phyloP scores from a whole-genome alignment of 164 flowering plant genomes.

The Vitis cinerea region DNA sequence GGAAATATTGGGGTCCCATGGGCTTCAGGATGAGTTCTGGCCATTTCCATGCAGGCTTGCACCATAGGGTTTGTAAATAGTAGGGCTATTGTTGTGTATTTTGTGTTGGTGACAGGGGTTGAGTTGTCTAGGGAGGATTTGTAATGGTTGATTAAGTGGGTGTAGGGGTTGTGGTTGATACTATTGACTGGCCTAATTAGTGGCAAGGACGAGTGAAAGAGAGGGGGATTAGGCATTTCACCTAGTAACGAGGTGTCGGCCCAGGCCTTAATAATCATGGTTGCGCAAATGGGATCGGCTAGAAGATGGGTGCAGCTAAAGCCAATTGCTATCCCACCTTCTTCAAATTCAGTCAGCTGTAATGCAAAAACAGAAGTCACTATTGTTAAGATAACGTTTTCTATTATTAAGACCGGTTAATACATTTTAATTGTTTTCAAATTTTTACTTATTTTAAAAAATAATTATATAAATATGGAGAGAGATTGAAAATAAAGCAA shows the following conservation, averaged over 20 bases:
- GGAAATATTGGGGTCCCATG: not conserved
- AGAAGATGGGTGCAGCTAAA: constrained; percentile 72
- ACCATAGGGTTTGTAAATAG: constrained; percentile 45
- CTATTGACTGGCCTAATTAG: constrained; percentile 15
- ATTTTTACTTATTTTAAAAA: too few relatives aligned
- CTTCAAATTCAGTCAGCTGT: constrained; percentile 73
- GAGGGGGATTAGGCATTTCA: constrained; percentile 39
- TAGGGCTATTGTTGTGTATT: constrained; percentile 39
- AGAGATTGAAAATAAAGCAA: too few relatives aligned
- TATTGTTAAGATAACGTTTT: too few relatives aligned
- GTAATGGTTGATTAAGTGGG: constrained; percentile 40
- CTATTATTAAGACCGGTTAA: too few relatives aligned
- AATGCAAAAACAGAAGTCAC: not conserved
- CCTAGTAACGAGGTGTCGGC: constrained; percentile 39
- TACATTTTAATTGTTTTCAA: too few relatives aligned
- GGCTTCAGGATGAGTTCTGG: constrained; percentile 5
- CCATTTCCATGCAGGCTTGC: constrained; percentile 39
- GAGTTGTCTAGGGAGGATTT: constrained; percentile 24
- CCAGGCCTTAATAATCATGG: constrained; percentile 66
- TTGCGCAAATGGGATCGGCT: constrained; percentile 49
- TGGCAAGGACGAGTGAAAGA: constrained; percentile 43
- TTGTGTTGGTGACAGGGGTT: not conserved
- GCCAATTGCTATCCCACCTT: constrained; percentile 71
- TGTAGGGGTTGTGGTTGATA: constrained; percentile 15
- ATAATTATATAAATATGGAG: too few relatives aligned